Base-by-base conservation (phyloP, 2,329 filamentous ascomycete genomes). In the Alternaria metachromatica region DNA sequence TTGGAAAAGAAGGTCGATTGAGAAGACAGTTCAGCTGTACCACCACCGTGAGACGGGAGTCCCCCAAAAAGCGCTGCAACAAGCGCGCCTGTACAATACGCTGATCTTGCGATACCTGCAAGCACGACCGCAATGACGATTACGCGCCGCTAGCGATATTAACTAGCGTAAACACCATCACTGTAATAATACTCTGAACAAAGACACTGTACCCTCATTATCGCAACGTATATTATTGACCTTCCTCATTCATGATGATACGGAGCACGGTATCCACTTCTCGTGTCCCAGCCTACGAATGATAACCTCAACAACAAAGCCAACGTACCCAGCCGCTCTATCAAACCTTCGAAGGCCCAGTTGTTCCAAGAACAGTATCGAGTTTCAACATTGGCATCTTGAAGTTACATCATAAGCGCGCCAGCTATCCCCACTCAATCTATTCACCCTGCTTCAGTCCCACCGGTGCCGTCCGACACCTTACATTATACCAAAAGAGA, bases 61-160 rank as follows among this genome's bases (percentile, higher is more conserved):
- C 18, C 44, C 18, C 37, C 50, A 18, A 55, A 46, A 21, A 57
- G 41, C 53, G 37, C 44, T 30, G 28, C 44, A 25, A 60, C 48
- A 63, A 62, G 63, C 67, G 70, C 64, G 30, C 60, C 61, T 72
- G 69, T 72, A 73, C 65, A 55, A 55, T 68, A 63, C 65, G 64
- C 63, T 63, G 28, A 67, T 64, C 62, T 68, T 66, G 67, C 66
- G 55, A 28, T 62, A 66, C 56, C 63, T 64, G 63, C 60, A 63
- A 64, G 61, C 59, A 72, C 55, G 65, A 69, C 60, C 60, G 59
- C 54, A 60, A 72, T 63, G 65, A 69, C 62, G 66, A 58, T 62
- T 49, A 65, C 33, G 66, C 60, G 59, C 64, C 56, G 54, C 59
- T 63, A 63, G 63, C 60, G 53, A 58, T 45, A 57, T 59, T 61